Conservation (phyloP, 177 flowering plant species). For the Vitis hybrid region DNA sequence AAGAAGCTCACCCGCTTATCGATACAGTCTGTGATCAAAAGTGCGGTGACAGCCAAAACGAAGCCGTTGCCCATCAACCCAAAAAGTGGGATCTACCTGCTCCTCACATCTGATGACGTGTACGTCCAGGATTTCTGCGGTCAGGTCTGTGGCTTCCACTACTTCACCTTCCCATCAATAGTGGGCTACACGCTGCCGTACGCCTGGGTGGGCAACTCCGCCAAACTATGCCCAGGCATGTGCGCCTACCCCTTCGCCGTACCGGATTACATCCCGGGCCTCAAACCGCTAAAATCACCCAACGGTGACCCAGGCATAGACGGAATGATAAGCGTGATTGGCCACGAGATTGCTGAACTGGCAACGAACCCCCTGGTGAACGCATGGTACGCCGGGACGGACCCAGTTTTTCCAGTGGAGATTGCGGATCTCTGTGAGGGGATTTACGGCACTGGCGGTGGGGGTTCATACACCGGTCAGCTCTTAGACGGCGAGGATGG, state of each 20-base stretch:
- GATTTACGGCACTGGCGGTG: constrained; percentile 92
- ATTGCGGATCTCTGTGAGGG: constrained; percentile 97
- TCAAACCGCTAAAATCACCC: constrained; percentile 68
- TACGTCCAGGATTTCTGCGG: constrained; percentile 83
- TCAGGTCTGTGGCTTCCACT: constrained; percentile 89
- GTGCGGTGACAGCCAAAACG: constrained; percentile 59
- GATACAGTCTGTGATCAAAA: constrained; percentile 71
- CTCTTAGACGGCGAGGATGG: constrained; percentile 56
- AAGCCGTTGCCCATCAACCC: constrained; percentile 71
- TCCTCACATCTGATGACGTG: constrained; percentile 80
- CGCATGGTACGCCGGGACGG: constrained; percentile 95
- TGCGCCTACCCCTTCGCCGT: constrained; percentile 97
- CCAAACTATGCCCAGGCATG: constrained; percentile 62
- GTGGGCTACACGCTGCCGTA: constrained; percentile 91
- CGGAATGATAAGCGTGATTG: constrained; percentile 94
- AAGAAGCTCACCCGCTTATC: constrained; percentile 76
- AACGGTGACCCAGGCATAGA: constrained; percentile 88
- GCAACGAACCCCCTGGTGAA: constrained; percentile 89
- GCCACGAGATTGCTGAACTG: constrained; percentile 90
- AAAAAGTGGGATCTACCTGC: constrained; percentile 61
- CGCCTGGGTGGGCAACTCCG: constrained; percentile 97
- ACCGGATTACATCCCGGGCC: constrained; percentile 64
- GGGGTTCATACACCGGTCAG: constrained; percentile 95
- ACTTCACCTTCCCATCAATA: constrained; percentile 94
- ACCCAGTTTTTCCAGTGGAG: constrained; percentile 77